Conservation (phyloP, 352 stramenopile species). For the Pythium insidiosum region DNA sequence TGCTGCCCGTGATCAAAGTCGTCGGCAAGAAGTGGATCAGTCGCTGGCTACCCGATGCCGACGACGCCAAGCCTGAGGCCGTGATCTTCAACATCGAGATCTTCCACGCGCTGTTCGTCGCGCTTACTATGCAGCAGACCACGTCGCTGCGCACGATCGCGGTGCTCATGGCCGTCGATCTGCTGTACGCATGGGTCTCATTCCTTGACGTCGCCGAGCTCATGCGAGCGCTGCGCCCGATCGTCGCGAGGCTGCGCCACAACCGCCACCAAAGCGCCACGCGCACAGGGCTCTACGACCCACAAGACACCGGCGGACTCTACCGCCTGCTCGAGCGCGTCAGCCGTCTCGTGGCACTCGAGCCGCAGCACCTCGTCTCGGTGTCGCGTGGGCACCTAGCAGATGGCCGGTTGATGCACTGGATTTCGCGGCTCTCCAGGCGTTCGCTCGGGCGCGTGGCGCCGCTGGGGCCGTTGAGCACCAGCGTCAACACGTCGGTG, state of each 20-base stretch:
- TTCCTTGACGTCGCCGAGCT: constrained; percentile 9
- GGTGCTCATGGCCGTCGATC: constrained; percentile 20
- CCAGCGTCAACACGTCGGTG: not conserved
- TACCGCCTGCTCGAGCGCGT: not conserved
- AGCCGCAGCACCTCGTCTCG: not conserved
- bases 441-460: not conserved
- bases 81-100: constrained; percentile 45
- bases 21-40: constrained; percentile 26
- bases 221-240: not conserved
- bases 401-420: too few species aligned
- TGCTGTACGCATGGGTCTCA: constrained; percentile 18
- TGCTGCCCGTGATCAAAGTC: constrained; percentile 35
- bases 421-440: not conserved
- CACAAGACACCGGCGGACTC: too few species aligned
- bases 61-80: constrained; percentile 29
- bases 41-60: constrained; percentile 6
- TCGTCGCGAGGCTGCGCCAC: constrained; percentile 6
- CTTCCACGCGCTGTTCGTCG: constrained; percentile 32
- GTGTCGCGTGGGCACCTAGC: too few species aligned
- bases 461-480: not conserved
- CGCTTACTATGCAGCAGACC: constrained; percentile 20
- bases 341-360: not conserved
- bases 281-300: too few species aligned
- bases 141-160: constrained; percentile 13
- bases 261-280: not conserved